phyloP scores from a whole-genome alignment of 176 grass and related monocot genomes.

The Chrysopogon serrulatus region DNA sequence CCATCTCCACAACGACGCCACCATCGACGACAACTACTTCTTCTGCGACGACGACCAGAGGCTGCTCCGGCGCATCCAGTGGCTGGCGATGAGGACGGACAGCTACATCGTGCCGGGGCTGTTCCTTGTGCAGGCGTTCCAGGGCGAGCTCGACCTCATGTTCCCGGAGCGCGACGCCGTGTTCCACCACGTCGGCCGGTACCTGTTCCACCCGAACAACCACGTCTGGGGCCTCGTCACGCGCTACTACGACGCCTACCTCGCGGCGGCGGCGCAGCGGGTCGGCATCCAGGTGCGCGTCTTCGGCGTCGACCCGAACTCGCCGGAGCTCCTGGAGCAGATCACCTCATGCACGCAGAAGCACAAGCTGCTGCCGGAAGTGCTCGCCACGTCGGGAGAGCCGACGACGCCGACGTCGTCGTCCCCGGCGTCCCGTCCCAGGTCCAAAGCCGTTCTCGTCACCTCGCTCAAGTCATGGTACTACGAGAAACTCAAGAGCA shows the following conservation, averaged over 20 bases:
- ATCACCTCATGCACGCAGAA: slow-evolving; percentile 30
- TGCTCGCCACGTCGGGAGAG: neutral
- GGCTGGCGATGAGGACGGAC: slow-evolving; percentile 58
- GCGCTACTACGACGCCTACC: slow-evolving; percentile 51
- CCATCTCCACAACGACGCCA: slow-evolving; percentile 34
- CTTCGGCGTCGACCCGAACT: neutral
- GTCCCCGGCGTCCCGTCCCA: neutral
- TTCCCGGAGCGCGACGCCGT: slow-evolving; percentile 66
- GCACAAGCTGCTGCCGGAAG: slow-evolving; percentile 15
- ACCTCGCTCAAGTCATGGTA: slow-evolving; percentile 39
- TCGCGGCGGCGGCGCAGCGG: slow-evolving; percentile 20
- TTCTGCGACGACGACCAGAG: slow-evolving; percentile 66
- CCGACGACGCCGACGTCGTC: too few relatives aligned
- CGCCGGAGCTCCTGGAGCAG: slow-evolving; percentile 35
- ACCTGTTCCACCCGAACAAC: slow-evolving; percentile 73
- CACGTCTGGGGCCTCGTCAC: slow-evolving; percentile 70
- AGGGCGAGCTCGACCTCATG: slow-evolving; percentile 38
- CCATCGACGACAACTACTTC: slow-evolving; percentile 23
- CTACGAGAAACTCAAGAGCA: slow-evolving; percentile 44
- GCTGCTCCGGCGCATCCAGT: slow-evolving; percentile 34
- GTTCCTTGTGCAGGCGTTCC: slow-evolving; percentile 39
- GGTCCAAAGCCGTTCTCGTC: slow-evolving; percentile 27
- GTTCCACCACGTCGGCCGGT: slow-evolving; percentile 70
- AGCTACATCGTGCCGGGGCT: slow-evolving; percentile 56
- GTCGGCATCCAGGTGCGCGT: slow-evolving; percentile 63